Evolutionary conservation across 371 early-diverging fungal genomes (phyloP), one percentile per base, ranked within the genome.

Genomic region (Haplosporangium sp.): DNA sequence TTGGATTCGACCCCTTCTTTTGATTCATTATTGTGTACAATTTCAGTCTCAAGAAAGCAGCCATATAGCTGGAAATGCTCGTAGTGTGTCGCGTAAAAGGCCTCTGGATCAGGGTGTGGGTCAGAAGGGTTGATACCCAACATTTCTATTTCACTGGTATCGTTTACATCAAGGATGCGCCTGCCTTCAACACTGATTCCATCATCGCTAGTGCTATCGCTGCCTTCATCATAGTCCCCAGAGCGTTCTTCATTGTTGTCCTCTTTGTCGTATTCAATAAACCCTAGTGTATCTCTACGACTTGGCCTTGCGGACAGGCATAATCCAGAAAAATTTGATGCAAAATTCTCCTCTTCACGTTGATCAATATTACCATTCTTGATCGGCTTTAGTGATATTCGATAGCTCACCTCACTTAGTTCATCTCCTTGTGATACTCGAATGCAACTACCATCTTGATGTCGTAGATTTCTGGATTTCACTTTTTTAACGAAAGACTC

Each of bases 141-240:
- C 4, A 62, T 66, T 3, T 39, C 27, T 71, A 75, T 65, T 2
- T 61, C 65, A 1, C 65, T 61, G 47, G 59, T 53, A n/a, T 75
- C 71, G 39, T 75, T 75, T 35, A 75, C 70, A 27, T 75, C 76
- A 4, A 75, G 58, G n/a, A 63, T 57, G 2, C 15, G n/a, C 50
- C 15, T 50, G 50, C 4, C 15, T 50, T n/a, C 50, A 7, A 50
- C n/a, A n/a, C n/a, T 15, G n/a, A 7, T 50, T 3, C n/a, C 45
- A 45, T 45, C 45, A 45, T n/a, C 3, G 6, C 3, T n/a, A n/a
- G n/a, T 15, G 50, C 50, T 50, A 50, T 50, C 7, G n/a, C n/a
- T 15, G 50, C 50, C 15, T n/a, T n/a, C 50, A 50, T 15, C 3
- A n/a, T 50, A n/a, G 50, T n/a, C n/a, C n/a, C 17, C 15, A 15